Conservation (phyloP, 805 yeast genomes). For the Pichia insulana region DNA sequence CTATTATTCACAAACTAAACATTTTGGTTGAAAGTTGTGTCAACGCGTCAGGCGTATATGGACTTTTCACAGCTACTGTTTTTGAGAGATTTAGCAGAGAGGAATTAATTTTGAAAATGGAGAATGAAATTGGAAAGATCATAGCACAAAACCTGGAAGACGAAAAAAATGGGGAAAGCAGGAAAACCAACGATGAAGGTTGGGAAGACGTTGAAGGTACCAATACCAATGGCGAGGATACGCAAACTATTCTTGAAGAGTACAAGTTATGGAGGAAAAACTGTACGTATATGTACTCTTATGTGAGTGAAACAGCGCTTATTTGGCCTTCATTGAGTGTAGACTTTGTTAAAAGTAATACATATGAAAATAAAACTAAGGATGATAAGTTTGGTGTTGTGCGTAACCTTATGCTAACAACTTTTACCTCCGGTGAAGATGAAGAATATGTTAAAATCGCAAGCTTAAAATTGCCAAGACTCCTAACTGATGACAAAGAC, state of each 20-base stretch:
- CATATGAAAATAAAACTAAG: conserved; percentile 19
- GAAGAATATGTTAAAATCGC: conserved; percentile 60
- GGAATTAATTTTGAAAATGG: not conserved
- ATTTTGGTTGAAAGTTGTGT: no score
- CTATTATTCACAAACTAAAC: no score
- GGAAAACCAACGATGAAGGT: not conserved
- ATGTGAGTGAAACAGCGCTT: conserved; percentile 69
- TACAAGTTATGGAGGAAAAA: conserved; percentile 75
- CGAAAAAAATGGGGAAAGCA: not conserved
- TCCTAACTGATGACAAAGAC: conserved; percentile 21
- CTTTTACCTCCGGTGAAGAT: conserved; percentile 68
- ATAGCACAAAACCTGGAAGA: not conserved
- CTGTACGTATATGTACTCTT: conserved; percentile 75
- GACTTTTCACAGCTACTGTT: no score
- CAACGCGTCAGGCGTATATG: no score
- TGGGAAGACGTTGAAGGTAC: not conserved
- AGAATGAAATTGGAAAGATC: not conserved
- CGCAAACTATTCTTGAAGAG: conserved; percentile 45
- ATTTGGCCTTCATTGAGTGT: conserved; percentile 78
- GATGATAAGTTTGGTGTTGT: conserved; percentile 24
- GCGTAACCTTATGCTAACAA: conserved; percentile 54
- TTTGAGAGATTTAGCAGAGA: no score
- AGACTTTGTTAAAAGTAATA: conserved; percentile 58
- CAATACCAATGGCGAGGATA: conserved; percentile 9
- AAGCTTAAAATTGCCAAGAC: conserved; percentile 46